Base-by-base conservation (phyloP, 768 basidiomycete genomes). In the Lentinula edodes region DNA sequence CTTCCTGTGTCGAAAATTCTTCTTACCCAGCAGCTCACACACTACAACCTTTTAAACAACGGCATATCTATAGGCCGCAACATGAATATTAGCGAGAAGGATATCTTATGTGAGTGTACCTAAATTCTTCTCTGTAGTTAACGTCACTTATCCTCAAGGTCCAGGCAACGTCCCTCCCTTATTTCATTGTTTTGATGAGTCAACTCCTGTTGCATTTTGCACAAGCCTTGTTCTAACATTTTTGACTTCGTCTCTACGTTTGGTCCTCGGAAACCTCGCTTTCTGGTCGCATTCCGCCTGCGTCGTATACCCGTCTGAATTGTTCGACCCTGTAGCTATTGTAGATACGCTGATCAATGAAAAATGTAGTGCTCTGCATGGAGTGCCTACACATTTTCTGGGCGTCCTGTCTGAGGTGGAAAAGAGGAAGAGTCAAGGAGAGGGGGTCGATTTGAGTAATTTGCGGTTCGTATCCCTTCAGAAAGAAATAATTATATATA, bases 111-210 rank as follows among this genome's bases (percentile, higher is more conserved):
- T 90, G 64, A 34, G 84, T 73, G 52, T 16, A 23, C 13, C 16
- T 28, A 12, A 15, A 20, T 12, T 20, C 32, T 16, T 4, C 23
- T 7, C 10, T 23, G 52, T 9, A 3, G 38, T 9, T 5, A 8
- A 39, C 5, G 41, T 63, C 43, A 28, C 57, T 69, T 9, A 58
- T 41, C 13, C 46, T 48, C 39, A 34, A 10, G 32, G 32, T 13
- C 43, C 63, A 92, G 90, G 89, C 78, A 93, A 93, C 64, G 86
- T 86, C 1, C 91, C 91, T 2, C 91, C 91, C 0, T 73, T 93
- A 1, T 94, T 93, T 70, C 91, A 94, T 70, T 93, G 91, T 69
- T 93, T 93, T 82, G 91, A 91, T 90, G 74, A 88, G 90, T 90
- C 18, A 48, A 38, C 34, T 61, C 34, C 20, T 50, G 18, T 18